A percentile compares a stretch with the other conserved stretches of the same genome.
Evolutionary conservation across 176 grass and related monocot species (phyloP).

Genomic region (Melocanna baccifera): DNA sequence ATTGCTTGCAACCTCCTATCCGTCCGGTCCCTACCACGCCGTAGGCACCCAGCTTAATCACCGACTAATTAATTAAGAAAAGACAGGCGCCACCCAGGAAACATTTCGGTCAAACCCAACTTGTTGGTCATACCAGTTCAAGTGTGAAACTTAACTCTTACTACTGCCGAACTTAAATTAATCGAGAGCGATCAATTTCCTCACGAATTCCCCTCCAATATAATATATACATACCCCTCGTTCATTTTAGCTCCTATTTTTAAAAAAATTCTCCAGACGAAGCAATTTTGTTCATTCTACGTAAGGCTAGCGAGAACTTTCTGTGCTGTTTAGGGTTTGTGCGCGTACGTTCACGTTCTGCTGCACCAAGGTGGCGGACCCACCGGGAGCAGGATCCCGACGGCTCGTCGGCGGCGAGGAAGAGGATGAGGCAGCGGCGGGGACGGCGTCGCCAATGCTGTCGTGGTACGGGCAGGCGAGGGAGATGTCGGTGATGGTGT

Average conservation of each 20-base stretch:
- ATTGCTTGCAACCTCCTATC: neutral
- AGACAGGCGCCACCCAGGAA: neutral
- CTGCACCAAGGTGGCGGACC: constrained; percentile 42
- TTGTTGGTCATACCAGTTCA: neutral
- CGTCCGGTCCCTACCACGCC: too few relatives aligned
- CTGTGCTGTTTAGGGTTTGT: neutral
- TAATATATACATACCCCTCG: neutral
- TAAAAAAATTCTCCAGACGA: neutral
- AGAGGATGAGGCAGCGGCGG: neutral
- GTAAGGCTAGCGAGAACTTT: neutral
- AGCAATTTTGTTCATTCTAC: neutral
- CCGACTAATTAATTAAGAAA: neutral
- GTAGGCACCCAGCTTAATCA: neutral
- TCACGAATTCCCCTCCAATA: neutral
- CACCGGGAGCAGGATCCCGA: neutral
- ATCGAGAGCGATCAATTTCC: neutral
- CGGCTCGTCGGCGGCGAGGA: neutral
- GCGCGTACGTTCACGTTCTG: neutral
- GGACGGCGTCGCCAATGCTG: constrained; percentile 1
- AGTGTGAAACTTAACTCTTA: neutral
- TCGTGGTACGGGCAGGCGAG: constrained; percentile 23
- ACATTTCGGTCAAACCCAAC: neutral
- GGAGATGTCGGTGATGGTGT: constrained; percentile 58
- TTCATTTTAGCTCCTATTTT: neutral
- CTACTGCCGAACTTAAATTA: neutral